These are phyloP conservation scores for Annulohypoxylon nitens DNA, from an alignment of 495 filamentous ascomycete species.

Conservation along the genomic window DNA sequence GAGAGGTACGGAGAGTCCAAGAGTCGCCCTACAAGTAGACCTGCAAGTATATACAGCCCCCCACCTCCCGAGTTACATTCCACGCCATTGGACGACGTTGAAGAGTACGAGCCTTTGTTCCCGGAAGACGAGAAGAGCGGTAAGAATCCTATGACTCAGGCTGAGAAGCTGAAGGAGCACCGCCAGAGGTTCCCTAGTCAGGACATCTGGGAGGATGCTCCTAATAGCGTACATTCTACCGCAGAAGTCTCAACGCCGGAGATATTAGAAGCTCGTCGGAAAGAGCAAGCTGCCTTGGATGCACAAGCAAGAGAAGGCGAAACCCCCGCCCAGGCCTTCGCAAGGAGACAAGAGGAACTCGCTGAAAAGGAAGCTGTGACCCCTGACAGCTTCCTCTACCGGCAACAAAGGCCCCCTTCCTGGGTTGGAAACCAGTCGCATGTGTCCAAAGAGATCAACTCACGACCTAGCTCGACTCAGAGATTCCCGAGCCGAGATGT, in stretches of 20 bases:
- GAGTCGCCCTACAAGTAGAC: slow-evolving; percentile 80
- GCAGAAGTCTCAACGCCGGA: slow-evolving; percentile 90
- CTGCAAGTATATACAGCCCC: slow-evolving; percentile 68
- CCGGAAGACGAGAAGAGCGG: slow-evolving; percentile 80
- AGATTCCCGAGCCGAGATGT: slow-evolving; percentile 95
- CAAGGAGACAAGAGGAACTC: slow-evolving; percentile 66
- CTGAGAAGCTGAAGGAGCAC: slow-evolving; percentile 66
- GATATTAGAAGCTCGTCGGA: slow-evolving; percentile 60
- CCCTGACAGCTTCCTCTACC: slow-evolving; percentile 58
- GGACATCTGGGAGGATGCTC: slow-evolving; percentile 98
- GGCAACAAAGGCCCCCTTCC: slow-evolving; percentile 62
- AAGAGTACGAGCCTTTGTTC: slow-evolving; percentile 96
- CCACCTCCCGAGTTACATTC: slow-evolving; percentile 62
- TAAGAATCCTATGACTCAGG: slow-evolving; percentile 59
- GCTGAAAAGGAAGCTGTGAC: slow-evolving; percentile 62
- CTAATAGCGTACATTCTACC: slow-evolving; percentile 84
- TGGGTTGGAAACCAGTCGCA: slow-evolving; percentile 60
- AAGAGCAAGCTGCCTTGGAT: slow-evolving; percentile 34
- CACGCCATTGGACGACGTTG: slow-evolving; percentile 87
- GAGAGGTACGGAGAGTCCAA: slow-evolving; percentile 67
- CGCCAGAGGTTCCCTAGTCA: slow-evolving; percentile 89
- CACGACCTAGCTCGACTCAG: slow-evolving; percentile 65
- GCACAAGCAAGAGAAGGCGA: slow-evolving; percentile 56
- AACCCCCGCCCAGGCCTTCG: slow-evolving; percentile 66
- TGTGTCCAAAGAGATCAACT: slow-evolving; percentile 54